Percentiles rank a stretch among this genome's conserved stretches.
Conservation (phyloP, 2,329 filamentous ascomycete species). For the Colletotrichum magnum region DNA sequence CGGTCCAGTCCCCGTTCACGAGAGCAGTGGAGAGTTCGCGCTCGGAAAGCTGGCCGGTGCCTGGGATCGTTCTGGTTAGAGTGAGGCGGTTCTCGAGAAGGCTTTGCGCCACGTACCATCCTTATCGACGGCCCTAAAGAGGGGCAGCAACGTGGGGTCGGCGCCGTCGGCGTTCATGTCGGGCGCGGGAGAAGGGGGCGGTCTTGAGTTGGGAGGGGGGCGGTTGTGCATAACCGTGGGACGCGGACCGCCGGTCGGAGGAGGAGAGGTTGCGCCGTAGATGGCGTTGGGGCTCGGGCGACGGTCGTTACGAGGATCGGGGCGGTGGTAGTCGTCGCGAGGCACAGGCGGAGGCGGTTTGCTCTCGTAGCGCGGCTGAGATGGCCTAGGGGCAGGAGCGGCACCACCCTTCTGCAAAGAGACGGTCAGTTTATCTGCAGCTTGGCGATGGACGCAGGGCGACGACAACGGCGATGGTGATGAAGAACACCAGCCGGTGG, state of each 20-base stretch:
- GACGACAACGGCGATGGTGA: constrained; percentile 8
- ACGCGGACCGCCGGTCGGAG: constrained; percentile 60
- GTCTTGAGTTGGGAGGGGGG: constrained; percentile 70
- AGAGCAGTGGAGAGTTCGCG: constrained; percentile 89
- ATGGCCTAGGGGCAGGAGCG: constrained; percentile 37
- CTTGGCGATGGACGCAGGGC: constrained; percentile 42
- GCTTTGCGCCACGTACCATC: constrained; percentile 66
- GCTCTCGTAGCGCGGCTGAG: constrained; percentile 60
- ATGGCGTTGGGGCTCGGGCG: constrained; percentile 46
- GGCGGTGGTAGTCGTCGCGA: constrained; percentile 47
- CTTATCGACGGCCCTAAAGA: constrained; percentile 94
- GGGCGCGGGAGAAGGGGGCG: constrained; percentile 75
- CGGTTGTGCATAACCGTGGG: constrained; percentile 61
- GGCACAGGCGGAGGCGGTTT: constrained; percentile 63
- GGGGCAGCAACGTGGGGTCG: constrained; percentile 82
- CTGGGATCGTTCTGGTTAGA: constrained; percentile 54
- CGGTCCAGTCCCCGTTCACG: constrained; percentile 95
- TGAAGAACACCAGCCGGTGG: constrained; percentile 21
- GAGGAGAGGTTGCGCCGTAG: constrained; percentile 66
- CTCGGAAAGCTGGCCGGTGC: constrained; percentile 87
- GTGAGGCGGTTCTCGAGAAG: background rate
- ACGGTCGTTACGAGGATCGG: constrained; percentile 43
- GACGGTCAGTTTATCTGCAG: constrained; percentile 28
- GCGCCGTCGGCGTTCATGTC: constrained; percentile 61
- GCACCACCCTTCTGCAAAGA: constrained; percentile 41